These are phyloP conservation scores for Amylocarpus encephaloides DNA, from an alignment of 2,329 filamentous ascomycete genomes.

Conservation along the genomic window DNA sequence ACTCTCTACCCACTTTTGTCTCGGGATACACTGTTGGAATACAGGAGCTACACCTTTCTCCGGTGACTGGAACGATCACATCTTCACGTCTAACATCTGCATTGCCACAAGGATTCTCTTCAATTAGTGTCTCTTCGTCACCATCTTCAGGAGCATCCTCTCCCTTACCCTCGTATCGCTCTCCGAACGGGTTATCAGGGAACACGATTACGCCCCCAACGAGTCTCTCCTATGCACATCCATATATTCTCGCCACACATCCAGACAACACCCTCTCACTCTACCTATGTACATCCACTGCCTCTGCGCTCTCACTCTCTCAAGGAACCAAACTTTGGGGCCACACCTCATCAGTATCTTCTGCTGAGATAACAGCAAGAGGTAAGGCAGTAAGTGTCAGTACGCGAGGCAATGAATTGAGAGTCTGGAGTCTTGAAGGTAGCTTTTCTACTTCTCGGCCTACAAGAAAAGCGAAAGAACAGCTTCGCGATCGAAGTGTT, in stretches of 20 bases:
- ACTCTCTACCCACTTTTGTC: slow-evolving; percentile 69
- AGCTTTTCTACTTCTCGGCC: slow-evolving; percentile 33
- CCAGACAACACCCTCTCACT: slow-evolving; percentile 66
- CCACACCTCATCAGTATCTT: slow-evolving; percentile 63
- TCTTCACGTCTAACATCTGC: slow-evolving; percentile 45
- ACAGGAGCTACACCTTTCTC: slow-evolving; percentile 71
- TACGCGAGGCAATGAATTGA: slow-evolving; percentile 49
- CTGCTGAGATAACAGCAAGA: slow-evolving; percentile 59
- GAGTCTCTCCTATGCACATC: slow-evolving; percentile 46
- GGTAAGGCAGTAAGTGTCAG: slow-evolving; percentile 67
- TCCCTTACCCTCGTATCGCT: slow-evolving; percentile 30
- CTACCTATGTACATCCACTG: slow-evolving; percentile 59
- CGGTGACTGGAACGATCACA: slow-evolving; percentile 30
- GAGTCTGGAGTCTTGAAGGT: slow-evolving; percentile 66
- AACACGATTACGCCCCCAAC: slow-evolving; percentile 19
- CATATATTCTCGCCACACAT: slow-evolving; percentile 63
- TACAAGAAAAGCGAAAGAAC: slow-evolving; percentile 5
- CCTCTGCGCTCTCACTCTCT: slow-evolving; percentile 49
- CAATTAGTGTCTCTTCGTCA: slow-evolving; percentile 21
- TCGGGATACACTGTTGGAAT: slow-evolving; percentile 85
- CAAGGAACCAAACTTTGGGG: slow-evolving; percentile 61
- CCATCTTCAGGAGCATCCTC: slow-evolving; percentile 22
- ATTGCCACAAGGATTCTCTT: slow-evolving; percentile 41
- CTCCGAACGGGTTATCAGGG: slow-evolving; percentile 28
- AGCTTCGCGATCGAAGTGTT: slow-evolving; percentile 45